phyloP scores from a whole-genome alignment of 2,329 filamentous ascomycete species.

The Pezicula rhizophila region DNA sequence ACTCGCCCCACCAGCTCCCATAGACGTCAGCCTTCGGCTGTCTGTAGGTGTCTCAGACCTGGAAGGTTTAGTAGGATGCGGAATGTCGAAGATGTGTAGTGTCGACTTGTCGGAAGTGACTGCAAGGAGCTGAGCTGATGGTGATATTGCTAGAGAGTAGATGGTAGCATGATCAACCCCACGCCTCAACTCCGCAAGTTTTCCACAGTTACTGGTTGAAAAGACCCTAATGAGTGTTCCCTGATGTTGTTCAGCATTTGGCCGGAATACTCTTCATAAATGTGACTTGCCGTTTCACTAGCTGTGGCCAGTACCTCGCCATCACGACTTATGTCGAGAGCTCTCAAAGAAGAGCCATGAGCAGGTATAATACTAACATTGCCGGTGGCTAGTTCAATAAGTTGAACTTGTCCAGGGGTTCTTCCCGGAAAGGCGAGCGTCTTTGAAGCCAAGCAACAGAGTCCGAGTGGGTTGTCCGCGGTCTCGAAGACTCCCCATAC shows the following conservation, averaged over 20 bases:
- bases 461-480: constrained; percentile 72
- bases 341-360: constrained; percentile 72
- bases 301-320: constrained; percentile 81
- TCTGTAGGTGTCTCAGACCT: constrained; percentile 27
- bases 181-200: constrained; percentile 76
- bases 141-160: constrained; percentile 83
- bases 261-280: not conserved
- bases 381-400: constrained; percentile 70
- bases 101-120: constrained; percentile 97
- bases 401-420: constrained; percentile 79
- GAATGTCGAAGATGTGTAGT: constrained; percentile 87
- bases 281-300: constrained; percentile 61
- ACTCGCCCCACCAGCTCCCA: constrained; percentile 21
- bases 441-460: constrained; percentile 71
- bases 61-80: constrained; percentile 41
- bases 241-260: constrained; percentile 28
- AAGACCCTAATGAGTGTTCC: constrained; percentile 88
- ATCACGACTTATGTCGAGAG: constrained; percentile 73
- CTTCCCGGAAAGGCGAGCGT: constrained; percentile 82
- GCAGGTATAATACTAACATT: constrained; percentile 93
- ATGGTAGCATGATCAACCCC: constrained; percentile 85
- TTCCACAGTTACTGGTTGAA: constrained; percentile 71
- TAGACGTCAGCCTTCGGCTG: constrained; percentile 26
- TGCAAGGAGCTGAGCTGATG: constrained; percentile 71
- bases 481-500: constrained; percentile 77